Conservation (phyloP, 306 rosid species). For the Quercus agrifolia region DNA sequence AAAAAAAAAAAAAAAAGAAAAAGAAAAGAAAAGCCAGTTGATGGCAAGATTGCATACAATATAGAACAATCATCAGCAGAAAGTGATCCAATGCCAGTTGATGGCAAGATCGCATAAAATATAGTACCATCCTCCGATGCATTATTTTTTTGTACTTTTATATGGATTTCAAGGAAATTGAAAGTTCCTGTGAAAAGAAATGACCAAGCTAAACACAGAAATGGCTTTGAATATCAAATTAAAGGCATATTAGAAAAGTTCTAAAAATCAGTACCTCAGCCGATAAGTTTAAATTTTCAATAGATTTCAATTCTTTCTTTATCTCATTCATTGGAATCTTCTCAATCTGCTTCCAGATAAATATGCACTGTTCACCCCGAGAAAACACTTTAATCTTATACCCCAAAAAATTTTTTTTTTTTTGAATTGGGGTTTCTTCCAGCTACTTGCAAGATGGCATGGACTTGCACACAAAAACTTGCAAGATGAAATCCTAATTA, state of each 20-base stretch:
- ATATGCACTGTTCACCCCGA: background rate
- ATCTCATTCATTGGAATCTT: constrained; percentile 78
- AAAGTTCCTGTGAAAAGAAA: background rate
- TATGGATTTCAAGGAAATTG: background rate
- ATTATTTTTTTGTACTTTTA: background rate
- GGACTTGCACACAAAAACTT: no score
- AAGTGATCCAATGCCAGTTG: constrained; percentile 40
- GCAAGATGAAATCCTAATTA: no score
- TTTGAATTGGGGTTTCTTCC: background rate
- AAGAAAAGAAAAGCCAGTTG: constrained; percentile 39
- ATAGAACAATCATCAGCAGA: constrained; percentile 25
- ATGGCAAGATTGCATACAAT: constrained; percentile 77
- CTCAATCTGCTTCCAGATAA: constrained; percentile 56
- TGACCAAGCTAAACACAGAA: background rate
- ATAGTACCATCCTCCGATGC: constrained; percentile 1
- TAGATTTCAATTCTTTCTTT: constrained; percentile 60
- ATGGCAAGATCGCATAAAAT: constrained; percentile 76
- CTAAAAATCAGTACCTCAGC: no score
- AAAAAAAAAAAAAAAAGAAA: no score
- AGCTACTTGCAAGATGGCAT: no score
- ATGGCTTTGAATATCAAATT: background rate
- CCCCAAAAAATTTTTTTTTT: no score
- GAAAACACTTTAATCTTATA: background rate
- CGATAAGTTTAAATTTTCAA: constrained; percentile 4
- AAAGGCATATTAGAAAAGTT: no score